Evolutionary conservation across 1,139 yeast species (phyloP), one percentile per base, ranked within the genome.

Genomic region (Pichia sp.): DNA sequence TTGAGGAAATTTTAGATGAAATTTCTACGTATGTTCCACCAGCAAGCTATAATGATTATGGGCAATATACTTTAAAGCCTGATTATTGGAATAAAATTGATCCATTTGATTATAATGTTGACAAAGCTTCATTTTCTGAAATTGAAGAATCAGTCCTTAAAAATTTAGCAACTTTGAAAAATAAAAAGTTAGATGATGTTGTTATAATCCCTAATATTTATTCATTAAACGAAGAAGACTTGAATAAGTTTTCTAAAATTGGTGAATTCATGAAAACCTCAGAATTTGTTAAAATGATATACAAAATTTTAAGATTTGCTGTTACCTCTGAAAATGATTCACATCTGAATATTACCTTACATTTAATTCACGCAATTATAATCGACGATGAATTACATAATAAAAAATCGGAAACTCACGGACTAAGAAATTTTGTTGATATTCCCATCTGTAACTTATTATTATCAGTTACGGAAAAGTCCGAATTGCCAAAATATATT

Each of bases 1-100:
- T 76, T 55, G 80, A 75, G 39, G 58, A 67, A 8, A 50, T 55
- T 3, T 66, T 92, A 45, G 69, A 72, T 6, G 78, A 78, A 41
- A 67, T 85, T 51, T 71, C 96, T 0, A 68, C 64, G 2, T 87
- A 73, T 59, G 69, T 72, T 11, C 76, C 86, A 0, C 95, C 97
- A 0, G 66, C 67, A 11, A 79, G 82, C 0, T 56, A 76, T 3
- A 76, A 75, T 40, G 94, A 85, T 51, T 69, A 75, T 30, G 96
- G 97, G 1, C 64, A 73, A 8, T 90, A 85, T 58, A 66, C 74
- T 30, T 67, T 92, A 43, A 87, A 84, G 55, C 77, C 77, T 3
- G 76, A 77, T 49, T 74, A 68, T 50, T 68, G 70, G 44, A 66
- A 64, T 4, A 67, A 73, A 34, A 71, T 90, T 28, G 90, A 90